A percentile compares a stretch with the other conserved stretches of the same genome.
phyloP scores from a whole-genome alignment of 73 alveolate species.

The Blepharisma stoltei region DNA sequence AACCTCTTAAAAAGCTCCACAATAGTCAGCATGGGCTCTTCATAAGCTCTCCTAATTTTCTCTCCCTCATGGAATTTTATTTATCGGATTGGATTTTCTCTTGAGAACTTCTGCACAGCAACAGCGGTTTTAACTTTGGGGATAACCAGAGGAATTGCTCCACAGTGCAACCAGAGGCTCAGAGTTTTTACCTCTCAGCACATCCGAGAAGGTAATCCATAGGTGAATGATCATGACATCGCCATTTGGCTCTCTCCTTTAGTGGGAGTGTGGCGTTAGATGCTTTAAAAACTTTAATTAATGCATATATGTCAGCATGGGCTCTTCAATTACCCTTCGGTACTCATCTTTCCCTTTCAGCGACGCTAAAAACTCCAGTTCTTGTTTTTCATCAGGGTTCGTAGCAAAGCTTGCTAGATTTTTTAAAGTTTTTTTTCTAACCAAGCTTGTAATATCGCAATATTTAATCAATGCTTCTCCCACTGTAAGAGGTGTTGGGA shows the following conservation, averaged over 20 bases:
- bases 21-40: background rate
- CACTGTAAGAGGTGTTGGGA: background rate
- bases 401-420: background rate
- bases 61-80: too few relatives aligned
- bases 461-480: background rate
- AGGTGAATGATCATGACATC: too few relatives aligned
- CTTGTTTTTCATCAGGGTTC: background rate
- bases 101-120: too few relatives aligned
- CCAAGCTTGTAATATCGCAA: background rate
- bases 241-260: too few relatives aligned
- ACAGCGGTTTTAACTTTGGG: too few relatives aligned
- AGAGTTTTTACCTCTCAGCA: too few relatives aligned
- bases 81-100: too few relatives aligned
- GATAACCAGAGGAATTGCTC: too few relatives aligned
- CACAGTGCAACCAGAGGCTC: too few relatives aligned
- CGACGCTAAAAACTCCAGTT: background rate
- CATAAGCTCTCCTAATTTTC: background rate
- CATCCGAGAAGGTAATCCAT: too few relatives aligned
- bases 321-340: background rate
- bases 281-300: too few relatives aligned
- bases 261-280: too few relatives aligned
- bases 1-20: conserved; percentile 4
- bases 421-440: conserved; percentile 1
- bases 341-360: conserved; percentile 1
- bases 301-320: conserved; percentile 2